Base-by-base conservation (phyloP, 2,329 filamentous ascomycete species). In the Diplodia sapinea region DNA sequence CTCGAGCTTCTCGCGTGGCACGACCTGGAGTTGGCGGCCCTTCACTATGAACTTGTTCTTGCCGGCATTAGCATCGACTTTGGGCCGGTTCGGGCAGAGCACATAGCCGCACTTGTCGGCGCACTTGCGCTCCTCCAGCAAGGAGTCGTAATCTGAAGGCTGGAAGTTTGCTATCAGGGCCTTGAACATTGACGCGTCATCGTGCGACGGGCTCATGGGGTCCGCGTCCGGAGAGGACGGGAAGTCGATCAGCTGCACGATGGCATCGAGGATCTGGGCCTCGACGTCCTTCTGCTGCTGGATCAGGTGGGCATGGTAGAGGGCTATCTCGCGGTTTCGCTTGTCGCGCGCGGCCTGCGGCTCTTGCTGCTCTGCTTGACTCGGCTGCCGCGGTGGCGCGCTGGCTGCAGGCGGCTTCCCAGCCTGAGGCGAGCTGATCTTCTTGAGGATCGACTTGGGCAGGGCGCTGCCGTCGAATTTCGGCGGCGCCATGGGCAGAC, bases 81-180 rank as follows among this genome's bases (percentile, higher is more conserved):
- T 80, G 63, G 88, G 88, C n/a, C 87, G 84, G 17, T 84, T 85
- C 0, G 87, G 80, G 78, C 95, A 99, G 33, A 98, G 84, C 0
- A 87, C 84, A 77, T 97, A 98, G 1, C 93, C 95, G 80, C 95
- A 99, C 23, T 87, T 84, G 52, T 86, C 87, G 72, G 92, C 89
- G 71, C 92, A 90, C 77, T 96, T 96, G 74, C 95, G 91, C 82
- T 99, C 95, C 71, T 91, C 86, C 69, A 97, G 89, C 61, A 98
- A 83, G 71, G 92, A 91, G 75, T 97, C 93, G 81, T 96, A 96
- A 81, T 99, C 94, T 65, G 86, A 85, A 0, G 94, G 92, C 76
- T 94, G 92, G 79, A 97, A 98, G 52, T 88, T 84, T 11, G 85
- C 81, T 29, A 98, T 81, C 43, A 87, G 85, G 3, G 82, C 75